These are phyloP conservation scores for Linaria vulgaris DNA, from an alignment of 257 asterid species.

Conservation along the genomic window DNA sequence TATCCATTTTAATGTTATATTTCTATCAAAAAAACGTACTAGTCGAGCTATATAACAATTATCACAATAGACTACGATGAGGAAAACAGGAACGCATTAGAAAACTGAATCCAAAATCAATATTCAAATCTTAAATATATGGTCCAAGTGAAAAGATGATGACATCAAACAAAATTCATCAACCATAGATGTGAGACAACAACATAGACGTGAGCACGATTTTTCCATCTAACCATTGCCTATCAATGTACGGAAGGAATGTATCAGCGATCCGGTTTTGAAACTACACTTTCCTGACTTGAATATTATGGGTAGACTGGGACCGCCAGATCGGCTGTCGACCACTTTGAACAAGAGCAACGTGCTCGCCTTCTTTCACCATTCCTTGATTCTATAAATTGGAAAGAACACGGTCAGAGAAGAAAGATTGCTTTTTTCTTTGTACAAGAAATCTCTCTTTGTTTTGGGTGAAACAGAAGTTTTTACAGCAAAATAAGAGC, in stretches of 20 bases:
- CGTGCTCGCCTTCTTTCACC: slow-evolving; percentile 93
- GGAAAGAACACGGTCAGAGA: not conserved
- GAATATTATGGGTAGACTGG: slow-evolving; percentile 90
- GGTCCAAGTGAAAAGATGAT: not conserved
- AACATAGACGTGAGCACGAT: not conserved
- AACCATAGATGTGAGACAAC: not conserved
- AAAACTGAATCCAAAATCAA: no score
- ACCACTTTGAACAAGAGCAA: slow-evolving; percentile 96
- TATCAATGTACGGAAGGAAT: not conserved
- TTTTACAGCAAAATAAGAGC: no score
- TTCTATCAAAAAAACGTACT: no score
- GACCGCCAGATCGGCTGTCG: slow-evolving; percentile 73
- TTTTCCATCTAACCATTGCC: not conserved
- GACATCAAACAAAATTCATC: slow-evolving; percentile 5
- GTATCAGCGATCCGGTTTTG: not conserved
- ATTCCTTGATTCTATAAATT: slow-evolving; percentile 66
- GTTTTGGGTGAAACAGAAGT: no score
- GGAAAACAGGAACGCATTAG: no score
- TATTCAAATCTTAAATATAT: no score
- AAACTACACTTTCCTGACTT: slow-evolving; percentile 75
- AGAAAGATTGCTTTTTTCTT: no score
- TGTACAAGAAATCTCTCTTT: no score
- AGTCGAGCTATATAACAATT: no score
- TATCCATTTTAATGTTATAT: no score
- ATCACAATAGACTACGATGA: no score